Evolutionary conservation across 208 protist species (phyloP), one percentile per base, ranked within the genome.

Genomic region (Trypanosoma rangeli): DNA sequence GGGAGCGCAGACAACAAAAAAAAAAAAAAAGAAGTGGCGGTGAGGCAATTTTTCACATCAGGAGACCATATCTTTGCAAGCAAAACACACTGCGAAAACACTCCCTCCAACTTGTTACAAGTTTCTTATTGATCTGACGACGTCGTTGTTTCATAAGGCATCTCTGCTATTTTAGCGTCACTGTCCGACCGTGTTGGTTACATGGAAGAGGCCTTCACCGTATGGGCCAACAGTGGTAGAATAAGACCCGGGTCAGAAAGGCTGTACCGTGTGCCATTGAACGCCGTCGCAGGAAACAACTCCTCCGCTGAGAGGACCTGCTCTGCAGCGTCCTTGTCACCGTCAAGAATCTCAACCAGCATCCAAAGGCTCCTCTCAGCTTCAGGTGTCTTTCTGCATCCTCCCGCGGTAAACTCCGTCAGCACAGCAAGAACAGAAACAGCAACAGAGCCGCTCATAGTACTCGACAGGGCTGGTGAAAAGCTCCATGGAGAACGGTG

Each of bases 331-430:
- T 57, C 33, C 28, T 68, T 18, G 15, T 68, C 49, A 16, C 62
- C 62, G 39, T 68, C 57, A 0, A 68, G 26, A 18, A 68, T 22
- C 62, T 68, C 62, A 68, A 68, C n/a, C 18, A 68, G 56, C 39
- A 29, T 24, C 62, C 48, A 31, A 15, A 28, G 9, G 15, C 10
- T 12, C 16, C 39, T 48, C 42, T 46, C 29, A 42, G 22, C 37
- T 42, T 42, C 46, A 18, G 33, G 0, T 44, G 15, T 33, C 49
- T 24, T 35, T 35, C 10, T 37, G 5, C 62, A 46, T 24, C 24
- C 28, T 26, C 29, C 18, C 9, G 10, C 22, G 16, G 29, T 42
- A 57, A 58, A 39, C 10, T 22, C 62, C 2, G 5, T 42, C 20
- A 56, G 49, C 20, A 24, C 57, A n/a, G 22, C 22, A 57, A 37